phyloP scores from a whole-genome alignment of 2,329 filamentous ascomycete species.

The Neocucurbitaria cava region DNA sequence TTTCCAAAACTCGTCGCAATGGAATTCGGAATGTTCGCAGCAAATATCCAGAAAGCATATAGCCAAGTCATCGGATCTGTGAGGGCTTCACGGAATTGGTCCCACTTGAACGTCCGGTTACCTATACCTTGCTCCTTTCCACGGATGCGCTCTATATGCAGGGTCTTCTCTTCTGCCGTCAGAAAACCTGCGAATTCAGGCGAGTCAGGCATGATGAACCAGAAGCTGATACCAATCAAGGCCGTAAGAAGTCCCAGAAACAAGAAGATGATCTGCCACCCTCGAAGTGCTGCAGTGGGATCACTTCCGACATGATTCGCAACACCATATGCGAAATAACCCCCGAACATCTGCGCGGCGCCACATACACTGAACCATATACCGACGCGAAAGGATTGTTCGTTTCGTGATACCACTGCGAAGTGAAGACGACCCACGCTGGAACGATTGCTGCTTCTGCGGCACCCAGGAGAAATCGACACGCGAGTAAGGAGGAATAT shows the following conservation, averaged over 20 bases:
- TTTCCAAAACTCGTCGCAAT: constrained; percentile 45
- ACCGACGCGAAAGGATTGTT: constrained; percentile 64
- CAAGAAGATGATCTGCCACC: constrained; percentile 72
- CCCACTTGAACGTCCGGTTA: constrained; percentile 55
- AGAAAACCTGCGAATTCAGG: constrained; percentile 7
- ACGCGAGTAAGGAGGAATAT: constrained; percentile 58
- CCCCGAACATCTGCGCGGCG: constrained; percentile 1
- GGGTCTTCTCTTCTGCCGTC: constrained; percentile 21
- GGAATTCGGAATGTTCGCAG: constrained; percentile 46
- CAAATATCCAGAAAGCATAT: constrained; percentile 43
- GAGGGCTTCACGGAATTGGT: constrained; percentile 56
- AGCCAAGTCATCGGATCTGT: constrained; percentile 51
- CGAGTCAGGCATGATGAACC: constrained; percentile 8
- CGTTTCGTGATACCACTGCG: constrained; percentile 69
- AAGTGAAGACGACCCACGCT: constrained; percentile 69
- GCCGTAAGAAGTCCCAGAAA: constrained; percentile 57
- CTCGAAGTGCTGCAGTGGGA: constrained; percentile 58
- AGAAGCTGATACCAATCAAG: constrained; percentile 32
- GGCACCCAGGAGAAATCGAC: constrained; percentile 60
- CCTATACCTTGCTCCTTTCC: constrained; percentile 60
- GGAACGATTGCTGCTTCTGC: constrained; percentile 59
- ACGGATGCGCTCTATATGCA: constrained; percentile 51
- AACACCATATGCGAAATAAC: neutral
- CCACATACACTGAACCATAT: constrained; percentile 50
- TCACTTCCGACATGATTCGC: constrained; percentile 51